phyloP scores from a whole-genome alignment of 345 rosid species.

The Boechera retrofracta region DNA sequence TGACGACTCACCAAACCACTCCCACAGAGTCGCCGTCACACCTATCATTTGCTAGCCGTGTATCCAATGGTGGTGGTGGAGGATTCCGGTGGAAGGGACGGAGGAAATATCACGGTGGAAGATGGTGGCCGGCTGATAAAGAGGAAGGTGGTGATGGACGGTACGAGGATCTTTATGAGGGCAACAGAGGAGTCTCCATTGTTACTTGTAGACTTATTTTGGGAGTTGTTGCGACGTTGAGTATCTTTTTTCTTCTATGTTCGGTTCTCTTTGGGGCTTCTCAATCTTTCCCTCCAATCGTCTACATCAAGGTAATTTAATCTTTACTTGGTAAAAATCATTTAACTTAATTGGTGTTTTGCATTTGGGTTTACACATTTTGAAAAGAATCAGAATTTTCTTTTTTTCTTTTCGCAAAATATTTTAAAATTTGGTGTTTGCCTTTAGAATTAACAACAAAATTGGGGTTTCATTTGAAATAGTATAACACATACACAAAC shows the following conservation, averaged over 20 bases:
- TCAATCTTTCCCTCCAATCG: conserved; percentile 58
- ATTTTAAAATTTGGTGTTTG: not conserved
- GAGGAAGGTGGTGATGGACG: conserved; percentile 39
- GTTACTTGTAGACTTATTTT: conserved; percentile 64
- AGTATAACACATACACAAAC: too few relatives aligned
- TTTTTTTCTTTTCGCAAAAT: not conserved
- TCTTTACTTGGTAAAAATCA: not conserved
- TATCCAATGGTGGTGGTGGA: conserved; percentile 55
- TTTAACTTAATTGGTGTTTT: not conserved
- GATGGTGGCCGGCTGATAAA: conserved; percentile 64
- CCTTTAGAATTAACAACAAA: not conserved
- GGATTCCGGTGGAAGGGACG: conserved; percentile 54
- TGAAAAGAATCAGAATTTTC: not conserved
- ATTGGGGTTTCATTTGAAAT: not conserved
- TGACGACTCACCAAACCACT: conserved; percentile 48
- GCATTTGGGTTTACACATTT: not conserved
- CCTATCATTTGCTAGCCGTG: conserved; percentile 68
- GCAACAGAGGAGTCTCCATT: conserved; percentile 41
- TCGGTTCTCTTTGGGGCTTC: conserved; percentile 77
- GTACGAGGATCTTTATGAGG: conserved; percentile 40
- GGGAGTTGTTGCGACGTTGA: conserved; percentile 53
- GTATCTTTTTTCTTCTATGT: conserved; percentile 60
- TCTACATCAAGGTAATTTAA: conserved; percentile 65
- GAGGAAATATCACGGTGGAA: conserved; percentile 55
- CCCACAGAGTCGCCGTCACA: conserved; percentile 86